These are phyloP conservation scores for Kodamaea nitidulidarum DNA, from an alignment of 805 yeast genomes.

Conservation along the genomic window DNA sequence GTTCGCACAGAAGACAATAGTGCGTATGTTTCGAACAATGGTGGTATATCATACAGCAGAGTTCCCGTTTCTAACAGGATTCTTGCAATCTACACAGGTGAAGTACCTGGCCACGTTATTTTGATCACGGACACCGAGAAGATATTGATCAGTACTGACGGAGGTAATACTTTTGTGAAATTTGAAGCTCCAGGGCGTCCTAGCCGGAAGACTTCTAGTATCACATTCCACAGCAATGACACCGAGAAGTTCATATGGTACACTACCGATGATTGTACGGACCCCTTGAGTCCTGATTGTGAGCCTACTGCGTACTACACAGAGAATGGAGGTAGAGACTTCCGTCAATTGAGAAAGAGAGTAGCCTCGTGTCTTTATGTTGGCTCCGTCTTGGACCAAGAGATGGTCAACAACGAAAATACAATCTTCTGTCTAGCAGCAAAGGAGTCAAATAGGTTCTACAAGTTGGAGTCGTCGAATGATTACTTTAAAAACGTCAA, in stretches of 20 bases:
- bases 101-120: slow-evolving; percentile 52
- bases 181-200: slow-evolving; percentile 51
- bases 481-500: slow-evolving; percentile 48
- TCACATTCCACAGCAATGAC: slow-evolving; percentile 61
- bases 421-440: slow-evolving; percentile 62
- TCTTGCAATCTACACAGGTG: slow-evolving; percentile 57
- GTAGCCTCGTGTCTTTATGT: slow-evolving; percentile 65
- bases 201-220: slow-evolving; percentile 31
- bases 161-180: slow-evolving; percentile 56
- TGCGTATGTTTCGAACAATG: slow-evolving; percentile 67
- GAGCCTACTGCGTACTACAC: slow-evolving; percentile 57
- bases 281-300: slow-evolving; percentile 45
- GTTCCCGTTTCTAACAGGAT: slow-evolving; percentile 41
- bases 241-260: slow-evolving; percentile 62
- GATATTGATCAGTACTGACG: slow-evolving; percentile 60
- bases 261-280: slow-evolving; percentile 58
- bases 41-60: slow-evolving; percentile 49
- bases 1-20: slow-evolving; percentile 50
- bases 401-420: slow-evolving; percentile 30
- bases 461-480: slow-evolving; percentile 42
- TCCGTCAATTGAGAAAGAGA: slow-evolving; percentile 49
- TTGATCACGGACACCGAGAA: slow-evolving; percentile 46
- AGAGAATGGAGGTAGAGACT: slow-evolving; percentile 61
- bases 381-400: slow-evolving; percentile 45
- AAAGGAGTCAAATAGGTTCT: slow-evolving; percentile 17